Conservation (phyloP, 2,329 filamentous ascomycete species). For the Microdochium nivale region DNA sequence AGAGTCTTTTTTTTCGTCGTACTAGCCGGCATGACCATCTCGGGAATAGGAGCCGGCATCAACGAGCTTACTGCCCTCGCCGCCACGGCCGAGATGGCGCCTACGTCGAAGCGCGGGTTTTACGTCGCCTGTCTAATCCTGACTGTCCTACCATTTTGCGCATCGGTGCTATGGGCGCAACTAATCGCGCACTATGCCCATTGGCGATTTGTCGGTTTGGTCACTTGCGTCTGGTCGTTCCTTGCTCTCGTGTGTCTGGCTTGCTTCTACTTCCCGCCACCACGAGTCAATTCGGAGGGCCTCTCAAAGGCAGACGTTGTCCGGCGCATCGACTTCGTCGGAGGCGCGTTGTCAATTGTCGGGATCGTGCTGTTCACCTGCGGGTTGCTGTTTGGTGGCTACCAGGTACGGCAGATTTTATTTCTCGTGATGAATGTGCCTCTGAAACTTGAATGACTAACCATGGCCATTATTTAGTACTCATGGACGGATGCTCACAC, state of each 20-base stretch:
- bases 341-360: constrained; percentile 37
- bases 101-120: constrained; percentile 53
- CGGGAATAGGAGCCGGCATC: constrained; percentile 57
- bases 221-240: constrained; percentile 42
- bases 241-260: constrained; percentile 40
- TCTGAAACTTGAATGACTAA: constrained; percentile 1
- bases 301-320: constrained; percentile 31
- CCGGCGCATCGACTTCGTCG: constrained; percentile 38
- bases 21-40: constrained; percentile 39
- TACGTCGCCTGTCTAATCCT: constrained; percentile 54
- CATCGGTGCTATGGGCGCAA: constrained; percentile 54
- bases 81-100: constrained; percentile 59
- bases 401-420: constrained; percentile 18
- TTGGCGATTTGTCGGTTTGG: constrained; percentile 46
- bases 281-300: constrained; percentile 29
- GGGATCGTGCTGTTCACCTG: constrained; percentile 43
- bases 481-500: constrained; percentile 27
- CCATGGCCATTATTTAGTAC: constrained; percentile 11
- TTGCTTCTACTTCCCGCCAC: constrained; percentile 45
- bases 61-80: constrained; percentile 62
- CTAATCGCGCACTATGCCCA: constrained; percentile 33
- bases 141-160: constrained; percentile 54
- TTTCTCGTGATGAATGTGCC: neutral
- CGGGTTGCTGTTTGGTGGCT: constrained; percentile 32
- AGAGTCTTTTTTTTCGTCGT: no score